Percentiles rank a stretch among this genome's conserved stretches.
These are phyloP conservation scores for Leccinellum rugosiceps DNA, from an alignment of 768 basidiomycete genomes.

Conservation along the genomic window DNA sequence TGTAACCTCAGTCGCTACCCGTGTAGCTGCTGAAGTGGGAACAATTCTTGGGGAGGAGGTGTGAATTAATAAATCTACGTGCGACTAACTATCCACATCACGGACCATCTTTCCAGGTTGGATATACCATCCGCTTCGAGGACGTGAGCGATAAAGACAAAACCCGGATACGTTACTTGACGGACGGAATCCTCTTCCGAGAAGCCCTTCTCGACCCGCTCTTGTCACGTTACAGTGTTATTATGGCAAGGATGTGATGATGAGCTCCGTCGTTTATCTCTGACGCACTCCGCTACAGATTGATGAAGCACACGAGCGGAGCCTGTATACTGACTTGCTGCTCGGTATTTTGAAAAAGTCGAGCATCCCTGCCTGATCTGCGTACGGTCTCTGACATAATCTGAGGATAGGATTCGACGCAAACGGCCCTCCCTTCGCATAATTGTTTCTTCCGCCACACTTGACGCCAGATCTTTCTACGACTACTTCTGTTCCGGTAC, in stretches of 20 bases:
- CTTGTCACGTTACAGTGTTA: constrained; percentile 87
- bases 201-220: constrained; percentile 91
- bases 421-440: constrained; percentile 88
- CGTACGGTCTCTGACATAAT: constrained; percentile 2
- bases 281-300: constrained; percentile 48
- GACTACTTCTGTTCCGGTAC: constrained; percentile 80
- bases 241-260: constrained; percentile 66
- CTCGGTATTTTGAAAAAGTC: constrained; percentile 94
- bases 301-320: constrained; percentile 96
- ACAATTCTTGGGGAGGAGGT: constrained; percentile 87
- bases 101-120: constrained; percentile 59
- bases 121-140: constrained; percentile 97
- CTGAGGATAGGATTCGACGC: constrained; percentile 67
- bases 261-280: neutral
- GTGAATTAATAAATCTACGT: neutral
- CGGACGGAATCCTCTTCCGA: constrained; percentile 97
- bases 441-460: constrained; percentile 93
- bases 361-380: constrained; percentile 11
- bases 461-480: constrained; percentile 86
- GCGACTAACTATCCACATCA: neutral
- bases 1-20: constrained; percentile 87
- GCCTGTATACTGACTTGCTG: constrained; percentile 92
- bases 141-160: constrained; percentile 81
- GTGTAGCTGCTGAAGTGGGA: constrained; percentile 93
- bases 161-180: constrained; percentile 93